phyloP scores from a whole-genome alignment of 2,329 filamentous ascomycete genomes.

The Colletotrichum nymphaeae region DNA sequence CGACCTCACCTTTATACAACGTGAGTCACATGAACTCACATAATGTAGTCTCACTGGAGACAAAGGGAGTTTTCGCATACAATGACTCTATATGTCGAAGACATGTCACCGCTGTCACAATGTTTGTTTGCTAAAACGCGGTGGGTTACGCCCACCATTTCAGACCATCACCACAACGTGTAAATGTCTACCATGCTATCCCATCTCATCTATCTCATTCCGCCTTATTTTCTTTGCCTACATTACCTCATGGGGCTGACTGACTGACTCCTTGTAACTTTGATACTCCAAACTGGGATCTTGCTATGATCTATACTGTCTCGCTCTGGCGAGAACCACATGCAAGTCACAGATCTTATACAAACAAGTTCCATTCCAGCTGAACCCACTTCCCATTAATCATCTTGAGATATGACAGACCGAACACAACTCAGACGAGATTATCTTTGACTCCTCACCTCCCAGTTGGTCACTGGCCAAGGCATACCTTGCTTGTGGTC shows the following conservation, averaged over 20 bases:
- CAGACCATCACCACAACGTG: not conserved
- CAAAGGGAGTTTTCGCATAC: not conserved
- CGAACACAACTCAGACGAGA: not conserved
- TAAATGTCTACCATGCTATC: not conserved
- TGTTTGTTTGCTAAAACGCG: not conserved
- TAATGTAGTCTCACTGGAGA: not conserved
- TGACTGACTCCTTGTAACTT: not conserved
- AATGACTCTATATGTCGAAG: not conserved
- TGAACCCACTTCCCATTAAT: not conserved
- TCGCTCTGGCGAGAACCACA: not conserved
- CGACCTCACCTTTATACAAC: too few species aligned
- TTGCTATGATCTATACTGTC: not conserved
- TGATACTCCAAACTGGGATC: not conserved
- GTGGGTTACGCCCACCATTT: not conserved
- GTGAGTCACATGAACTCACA: too few species aligned
- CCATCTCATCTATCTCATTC: not conserved
- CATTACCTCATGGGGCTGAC: too few species aligned
- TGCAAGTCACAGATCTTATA: not conserved
- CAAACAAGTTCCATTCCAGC: not conserved
- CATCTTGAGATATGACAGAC: not conserved
- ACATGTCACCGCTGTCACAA: not conserved
- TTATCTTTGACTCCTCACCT: not conserved
- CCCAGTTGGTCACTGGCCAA: not conserved
- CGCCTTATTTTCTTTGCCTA: not conserved
- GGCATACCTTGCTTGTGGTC: not conserved